phyloP scores from a whole-genome alignment of 257 asterid genomes.

The Striga asiatica region DNA sequence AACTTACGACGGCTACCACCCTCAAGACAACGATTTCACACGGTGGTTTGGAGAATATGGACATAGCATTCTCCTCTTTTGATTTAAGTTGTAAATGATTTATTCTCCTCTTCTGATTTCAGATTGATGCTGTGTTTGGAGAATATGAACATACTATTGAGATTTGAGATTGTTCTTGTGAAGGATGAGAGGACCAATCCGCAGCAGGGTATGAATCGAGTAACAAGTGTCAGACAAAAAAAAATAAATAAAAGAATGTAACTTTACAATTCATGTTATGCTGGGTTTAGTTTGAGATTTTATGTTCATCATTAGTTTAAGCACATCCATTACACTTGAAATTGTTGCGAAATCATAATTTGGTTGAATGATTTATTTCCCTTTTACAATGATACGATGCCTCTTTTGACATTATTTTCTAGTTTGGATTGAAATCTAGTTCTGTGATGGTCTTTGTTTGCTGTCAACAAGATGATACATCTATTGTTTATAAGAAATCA shows the following conservation, averaged over 20 bases:
- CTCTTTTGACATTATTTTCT: background rate
- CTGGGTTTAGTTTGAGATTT: background rate
- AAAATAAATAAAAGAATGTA: too few species aligned
- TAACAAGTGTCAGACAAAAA: background rate
- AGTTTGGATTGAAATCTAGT: background rate
- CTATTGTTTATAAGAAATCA: background rate
- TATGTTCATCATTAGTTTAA: background rate
- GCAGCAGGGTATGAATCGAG: constrained; percentile 65
- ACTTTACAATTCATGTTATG: background rate
- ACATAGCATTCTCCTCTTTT: background rate
- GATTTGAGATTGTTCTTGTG: constrained; percentile 64
- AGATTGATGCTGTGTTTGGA: constrained; percentile 47
- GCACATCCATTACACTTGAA: background rate
- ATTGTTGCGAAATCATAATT: background rate
- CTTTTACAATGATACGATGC: background rate
- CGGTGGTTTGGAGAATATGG: constrained; percentile 13
- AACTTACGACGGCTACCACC: constrained; percentile 19
- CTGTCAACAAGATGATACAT: background rate
- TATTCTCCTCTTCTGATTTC: constrained; percentile 1
- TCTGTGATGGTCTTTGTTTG: background rate
- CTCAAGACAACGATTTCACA: constrained; percentile 7
- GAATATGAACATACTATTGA: constrained; percentile 62
- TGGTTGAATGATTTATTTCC: too few species aligned
- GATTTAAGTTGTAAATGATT: background rate
- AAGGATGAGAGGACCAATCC: constrained; percentile 62